Evolutionary conservation across 169 alveolate genomes (phyloP), one percentile per base, ranked within the genome.

Genomic region (Plasmodium knowlesi): DNA sequence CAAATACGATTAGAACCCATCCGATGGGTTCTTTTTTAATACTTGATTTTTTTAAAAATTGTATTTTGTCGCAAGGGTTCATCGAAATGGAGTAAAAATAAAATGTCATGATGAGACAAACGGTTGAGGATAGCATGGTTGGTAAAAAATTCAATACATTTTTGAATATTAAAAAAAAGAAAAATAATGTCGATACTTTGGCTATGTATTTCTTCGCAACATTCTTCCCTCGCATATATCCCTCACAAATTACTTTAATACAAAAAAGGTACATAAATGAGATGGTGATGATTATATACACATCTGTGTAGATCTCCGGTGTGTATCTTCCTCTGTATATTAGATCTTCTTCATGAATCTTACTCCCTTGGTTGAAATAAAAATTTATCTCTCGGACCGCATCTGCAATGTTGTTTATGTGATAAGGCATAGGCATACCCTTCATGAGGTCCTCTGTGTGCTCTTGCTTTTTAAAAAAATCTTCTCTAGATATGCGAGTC

Each of bases 1-100:
- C 83, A 88, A 34, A 88, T 22, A 88, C 94, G 46, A 88, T 88
- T 43, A 88, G 41, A 14, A 88, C 32, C 94, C 94, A 88, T 5
- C 94, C 94, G 8, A 88, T 88, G 46, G 94, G 94, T 41, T 88
- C 90, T 41, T 88, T 88, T 61, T 53, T 79, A 28, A 88, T 88
- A 41, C 34, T 78, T 1, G 67, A 34, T 34, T 22, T 22, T 32
- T 88, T 30, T 8, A 88, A 79, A 88, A 88, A 88, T 8, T 1
- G 71, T 54, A 88, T 54, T 28, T 88, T 10, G 14, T 53, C 54
- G 71, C 94, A 88, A 16, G 94, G 76, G 25, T 50, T 67, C 94
- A 88, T 88, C 19, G 94, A 88, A 37, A 88, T 41, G n/a, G 89
- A 78, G 72, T 54, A 79, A 25, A 88, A 88, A 88, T 88, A 88